Evolutionary conservation across 2,329 filamentous ascomycete species (phyloP).

Genomic region (Monosporascus sp.): DNA sequence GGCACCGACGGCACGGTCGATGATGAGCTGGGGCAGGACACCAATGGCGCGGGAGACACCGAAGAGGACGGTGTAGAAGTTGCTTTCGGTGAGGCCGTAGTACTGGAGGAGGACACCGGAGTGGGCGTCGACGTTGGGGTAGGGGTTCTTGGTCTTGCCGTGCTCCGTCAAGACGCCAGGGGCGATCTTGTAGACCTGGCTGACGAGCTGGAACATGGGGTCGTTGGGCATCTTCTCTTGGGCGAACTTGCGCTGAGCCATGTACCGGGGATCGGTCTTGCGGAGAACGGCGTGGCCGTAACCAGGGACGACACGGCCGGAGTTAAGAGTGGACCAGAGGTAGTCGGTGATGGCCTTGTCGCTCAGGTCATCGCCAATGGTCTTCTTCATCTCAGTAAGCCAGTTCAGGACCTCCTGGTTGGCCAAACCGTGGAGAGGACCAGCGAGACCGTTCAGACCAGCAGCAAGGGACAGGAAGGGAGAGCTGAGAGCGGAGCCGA

Average conservation of each 20-base stretch:
- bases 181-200: constrained; percentile 99
- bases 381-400: constrained; percentile 98
- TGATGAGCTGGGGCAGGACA: constrained; percentile 98
- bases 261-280: constrained; percentile 99
- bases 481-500: constrained; percentile 93
- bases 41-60: constrained; percentile 97
- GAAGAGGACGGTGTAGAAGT: constrained; percentile 99
- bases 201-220: constrained; percentile 99
- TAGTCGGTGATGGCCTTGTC: constrained; percentile 97
- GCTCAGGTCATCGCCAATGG: constrained; percentile 87
- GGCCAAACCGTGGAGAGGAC: constrained; percentile 95
- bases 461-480: constrained; percentile 95
- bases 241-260: constrained; percentile 95
- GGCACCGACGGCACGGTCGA: constrained; percentile 93
- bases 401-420: constrained; percentile 99
- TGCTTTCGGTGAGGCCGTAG: constrained; percentile 98
- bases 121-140: constrained; percentile 98
- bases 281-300: constrained; percentile 98
- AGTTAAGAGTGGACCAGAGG: constrained; percentile 95
- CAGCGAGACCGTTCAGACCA: constrained; percentile 95
- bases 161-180: constrained; percentile 97
- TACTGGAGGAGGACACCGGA: constrained; percentile 98
- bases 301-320: constrained; percentile 91
- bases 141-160: constrained; percentile 99
- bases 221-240: constrained; percentile 89